Base-by-base conservation (phyloP, 1,284 basidiomycete genomes). In the Tilletia caries region DNA sequence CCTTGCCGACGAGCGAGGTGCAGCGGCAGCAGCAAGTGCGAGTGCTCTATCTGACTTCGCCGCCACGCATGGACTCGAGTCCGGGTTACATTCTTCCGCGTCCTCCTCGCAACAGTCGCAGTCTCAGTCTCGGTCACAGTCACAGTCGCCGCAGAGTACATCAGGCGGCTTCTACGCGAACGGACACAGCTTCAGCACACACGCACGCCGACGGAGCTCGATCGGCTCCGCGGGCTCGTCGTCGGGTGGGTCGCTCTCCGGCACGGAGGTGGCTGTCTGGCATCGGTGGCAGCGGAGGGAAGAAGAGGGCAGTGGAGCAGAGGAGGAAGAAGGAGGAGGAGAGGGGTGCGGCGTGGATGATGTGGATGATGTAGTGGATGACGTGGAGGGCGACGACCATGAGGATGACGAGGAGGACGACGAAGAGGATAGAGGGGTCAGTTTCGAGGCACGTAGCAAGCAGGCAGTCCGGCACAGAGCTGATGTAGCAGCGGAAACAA, bases 361-460 rank as follows among this genome's bases (percentile, higher is more conserved):
- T 13, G 58, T 33, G 1, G 58, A 62, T 29, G 58, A 62, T 37
- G 58, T 33, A 2, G 58, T 33, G 1, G 58, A 62, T 20, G 58
- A n/a, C n/a, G n/a, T n/a, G n/a, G n/a, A n/a, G n/a, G n/a, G n/a
- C n/a, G n/a, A n/a, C n/a, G n/a, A n/a, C n/a, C n/a, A n/a, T n/a
- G n/a, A n/a, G n/a, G n/a, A n/a, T n/a, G n/a, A n/a, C n/a, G n/a
- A n/a, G n/a, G n/a, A n/a, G n/a, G n/a, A n/a, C n/a, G n/a, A n/a
- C n/a, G n/a, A n/a, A n/a, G n/a, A n/a, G n/a, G n/a, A n/a, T n/a
- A n/a, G 58, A 33, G 32, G 58, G 12, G 58, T 62, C 58, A 62
- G 58, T 29, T 62, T 62, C 34, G 58, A 62, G 34, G 58, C 58
- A 13, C 58, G 58, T 13, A 62, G n/a, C n/a, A n/a, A n/a, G n/a